Base-by-base conservation (phyloP, 1,139 yeast genomes). In the Candida glucosophila region DNA sequence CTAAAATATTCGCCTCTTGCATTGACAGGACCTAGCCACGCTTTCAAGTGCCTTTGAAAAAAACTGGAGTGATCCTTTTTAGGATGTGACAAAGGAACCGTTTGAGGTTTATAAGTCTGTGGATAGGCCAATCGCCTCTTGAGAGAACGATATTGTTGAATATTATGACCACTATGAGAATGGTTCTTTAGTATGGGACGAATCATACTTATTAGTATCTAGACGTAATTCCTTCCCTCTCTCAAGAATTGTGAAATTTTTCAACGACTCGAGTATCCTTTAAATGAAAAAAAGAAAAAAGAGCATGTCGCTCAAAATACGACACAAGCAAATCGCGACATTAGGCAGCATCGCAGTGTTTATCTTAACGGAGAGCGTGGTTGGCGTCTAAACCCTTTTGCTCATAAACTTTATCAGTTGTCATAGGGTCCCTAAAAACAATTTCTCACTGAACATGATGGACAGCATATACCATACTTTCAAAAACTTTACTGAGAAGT, bases 21-120 rank as follows among this genome's bases (percentile, higher is more conserved):
- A 52, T 85, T 85, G 48, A 65, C 72, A 19, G 93, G 93, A 3
- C 97, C 97, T 31, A 85, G 59, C 55, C 82, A 82, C 35, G 58
- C 62, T 40, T 60, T 63, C 55, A 70, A 43, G 33, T 62, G 54
- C 41, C 61, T 43, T 27, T 44, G 47, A 22, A 46, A 46, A 24
- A 42, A 40, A 32, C 41, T 35, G 5, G 52, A 37, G 28, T 55
- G 61, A 36, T 55, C 61, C 35, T 55, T 55, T 33, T 50, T 50
- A 8, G 47, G 47, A 26, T 47, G 50, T 13, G 41, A 37, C 24
- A 40, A 40, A 7, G 43, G 47, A 4, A 49, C 55, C 14, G 47
- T 44, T 14, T 37, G 35, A 2, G 53, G 51, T 11, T 31, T 40
- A 33, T 54, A 52, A 13, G 37, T 29, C 16, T 36, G 44, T 2